phyloP scores from a whole-genome alignment of 192 early-diverging fungal genomes.

The Mortierella antarctica region DNA sequence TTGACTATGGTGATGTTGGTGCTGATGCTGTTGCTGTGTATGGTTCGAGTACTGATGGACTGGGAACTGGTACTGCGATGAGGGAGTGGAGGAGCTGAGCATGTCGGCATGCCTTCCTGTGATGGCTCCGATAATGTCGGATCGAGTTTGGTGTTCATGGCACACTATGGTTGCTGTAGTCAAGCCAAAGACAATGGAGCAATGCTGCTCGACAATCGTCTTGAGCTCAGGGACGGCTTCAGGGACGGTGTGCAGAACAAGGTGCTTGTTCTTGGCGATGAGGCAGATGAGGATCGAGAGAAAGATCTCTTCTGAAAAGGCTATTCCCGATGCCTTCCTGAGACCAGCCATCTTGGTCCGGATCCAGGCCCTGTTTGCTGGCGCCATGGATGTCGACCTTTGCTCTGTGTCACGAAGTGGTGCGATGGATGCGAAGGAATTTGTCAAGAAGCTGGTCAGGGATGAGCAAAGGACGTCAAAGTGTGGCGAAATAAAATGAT shows the following conservation, averaged over 20 bases:
- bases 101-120: conserved; percentile 42
- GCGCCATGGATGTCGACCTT: conserved; percentile 17
- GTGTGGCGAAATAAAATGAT: too few relatives aligned
- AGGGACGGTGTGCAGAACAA: conserved; percentile 56
- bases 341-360: conserved; percentile 56
- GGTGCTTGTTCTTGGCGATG: conserved; percentile 60
- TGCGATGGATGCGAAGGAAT: too few relatives aligned
- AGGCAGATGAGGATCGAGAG: conserved; percentile 67
- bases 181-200: conserved; percentile 43
- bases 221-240: conserved; percentile 57
- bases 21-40: conserved; percentile 10
- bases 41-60: not conserved
- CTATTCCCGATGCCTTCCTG: conserved; percentile 50
- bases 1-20: conserved; percentile 19
- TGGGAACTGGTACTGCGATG: conserved; percentile 21
- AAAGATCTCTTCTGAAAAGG: conserved; percentile 65
- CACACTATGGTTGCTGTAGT: conserved; percentile 58
- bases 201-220: conserved; percentile 55
- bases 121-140: conserved; percentile 50
- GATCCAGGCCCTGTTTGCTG: conserved; percentile 58
- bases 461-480: too few relatives aligned
- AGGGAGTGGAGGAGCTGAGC: conserved; percentile 19
- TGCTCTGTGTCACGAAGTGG: too few relatives aligned
- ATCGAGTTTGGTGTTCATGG: conserved; percentile 42
- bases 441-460: too few relatives aligned